Conservation (phyloP, 2,329 filamentous ascomycete species). For the Trichoderma semiorbis region DNA sequence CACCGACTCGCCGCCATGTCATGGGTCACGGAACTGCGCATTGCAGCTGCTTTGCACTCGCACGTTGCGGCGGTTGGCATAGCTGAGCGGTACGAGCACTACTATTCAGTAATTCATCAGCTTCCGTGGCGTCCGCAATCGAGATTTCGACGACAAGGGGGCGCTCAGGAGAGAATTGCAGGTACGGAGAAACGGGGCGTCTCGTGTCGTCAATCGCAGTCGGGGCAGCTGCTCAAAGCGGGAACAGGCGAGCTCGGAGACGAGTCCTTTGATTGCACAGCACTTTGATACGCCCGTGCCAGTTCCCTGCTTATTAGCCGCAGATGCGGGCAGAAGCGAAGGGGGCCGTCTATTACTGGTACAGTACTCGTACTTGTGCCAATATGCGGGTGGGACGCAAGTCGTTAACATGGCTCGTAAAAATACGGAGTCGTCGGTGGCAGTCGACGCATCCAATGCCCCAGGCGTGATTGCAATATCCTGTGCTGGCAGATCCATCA, state of each 20-base stretch:
- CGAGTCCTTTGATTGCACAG: slow-evolving; percentile 13
- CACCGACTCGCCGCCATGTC: too few relatives aligned
- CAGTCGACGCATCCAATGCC: slow-evolving; percentile 1
- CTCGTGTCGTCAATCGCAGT: slow-evolving; percentile 15
- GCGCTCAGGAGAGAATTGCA: slow-evolving; percentile 4
- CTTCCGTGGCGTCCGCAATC: slow-evolving; percentile 3
- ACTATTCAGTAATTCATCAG: not conserved
- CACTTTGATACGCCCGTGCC: slow-evolving; percentile 12
- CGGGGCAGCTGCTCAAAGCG: slow-evolving; percentile 16
- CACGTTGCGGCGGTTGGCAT: not conserved
- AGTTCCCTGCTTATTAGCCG: slow-evolving; percentile 16
- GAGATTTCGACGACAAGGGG: slow-evolving; percentile 9
- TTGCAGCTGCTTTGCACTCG: not conserved
- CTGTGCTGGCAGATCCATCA: not conserved
- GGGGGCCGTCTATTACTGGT: not conserved
- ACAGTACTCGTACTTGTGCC: not conserved
- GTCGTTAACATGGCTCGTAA: slow-evolving; percentile 4
- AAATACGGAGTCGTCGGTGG: not conserved
- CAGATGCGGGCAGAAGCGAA: slow-evolving; percentile 17
- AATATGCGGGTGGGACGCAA: slow-evolving; percentile 13
- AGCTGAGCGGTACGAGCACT: not conserved
- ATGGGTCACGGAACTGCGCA: not conserved
- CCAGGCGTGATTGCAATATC: not conserved
- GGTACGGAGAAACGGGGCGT: slow-evolving; percentile 14
- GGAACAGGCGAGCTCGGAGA: slow-evolving; percentile 11